Percentiles rank a stretch among this genome's conserved stretches.
Evolutionary conservation across 331 rosid species (phyloP).

Genomic region (Quercus tomentella): DNA sequence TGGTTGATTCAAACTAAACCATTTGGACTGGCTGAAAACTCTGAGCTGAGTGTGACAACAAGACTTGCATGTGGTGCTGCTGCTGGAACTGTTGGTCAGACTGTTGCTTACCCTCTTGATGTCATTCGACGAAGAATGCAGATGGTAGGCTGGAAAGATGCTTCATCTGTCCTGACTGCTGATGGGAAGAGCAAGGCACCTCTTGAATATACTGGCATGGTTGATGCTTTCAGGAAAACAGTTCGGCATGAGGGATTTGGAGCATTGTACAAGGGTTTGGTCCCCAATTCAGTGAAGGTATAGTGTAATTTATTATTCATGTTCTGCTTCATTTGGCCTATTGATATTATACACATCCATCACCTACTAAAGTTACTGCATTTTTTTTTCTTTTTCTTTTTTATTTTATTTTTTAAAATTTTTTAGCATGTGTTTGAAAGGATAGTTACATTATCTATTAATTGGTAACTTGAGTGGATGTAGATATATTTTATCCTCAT

Average conservation of each 20-base stretch:
- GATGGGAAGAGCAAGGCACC: slow-evolving; percentile 42
- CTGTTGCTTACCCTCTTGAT: slow-evolving; percentile 70
- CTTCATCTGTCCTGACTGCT: slow-evolving; percentile 45
- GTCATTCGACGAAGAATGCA: slow-evolving; percentile 77
- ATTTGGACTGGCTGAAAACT: slow-evolving; percentile 42
- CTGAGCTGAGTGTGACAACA: slow-evolving; percentile 57
- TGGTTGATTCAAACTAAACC: slow-evolving; percentile 52
- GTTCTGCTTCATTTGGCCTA: slow-evolving; percentile 9
- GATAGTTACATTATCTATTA: neutral
- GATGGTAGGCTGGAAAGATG: slow-evolving; percentile 71
- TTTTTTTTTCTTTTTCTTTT: neutral
- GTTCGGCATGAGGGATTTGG: slow-evolving; percentile 60
- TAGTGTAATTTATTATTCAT: neutral
- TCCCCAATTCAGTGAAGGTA: slow-evolving; percentile 79
- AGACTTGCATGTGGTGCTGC: slow-evolving; percentile 75
- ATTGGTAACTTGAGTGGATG: neutral
- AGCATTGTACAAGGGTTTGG: slow-evolving; percentile 71
- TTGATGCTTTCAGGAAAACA: slow-evolving; percentile 69
- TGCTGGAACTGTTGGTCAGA: slow-evolving; percentile 78
- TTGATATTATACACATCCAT: neutral
- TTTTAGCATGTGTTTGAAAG: neutral
- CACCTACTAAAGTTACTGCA: neutral
- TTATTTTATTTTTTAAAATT: neutral
- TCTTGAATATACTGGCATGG: slow-evolving; percentile 55
- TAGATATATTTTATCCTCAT: neutral